A percentile compares a stretch with the other conserved stretches of the same genome.
phyloP scores from a whole-genome alignment of 2,329 filamentous ascomycete genomes.

The Hymenoscyphus fructigenus region DNA sequence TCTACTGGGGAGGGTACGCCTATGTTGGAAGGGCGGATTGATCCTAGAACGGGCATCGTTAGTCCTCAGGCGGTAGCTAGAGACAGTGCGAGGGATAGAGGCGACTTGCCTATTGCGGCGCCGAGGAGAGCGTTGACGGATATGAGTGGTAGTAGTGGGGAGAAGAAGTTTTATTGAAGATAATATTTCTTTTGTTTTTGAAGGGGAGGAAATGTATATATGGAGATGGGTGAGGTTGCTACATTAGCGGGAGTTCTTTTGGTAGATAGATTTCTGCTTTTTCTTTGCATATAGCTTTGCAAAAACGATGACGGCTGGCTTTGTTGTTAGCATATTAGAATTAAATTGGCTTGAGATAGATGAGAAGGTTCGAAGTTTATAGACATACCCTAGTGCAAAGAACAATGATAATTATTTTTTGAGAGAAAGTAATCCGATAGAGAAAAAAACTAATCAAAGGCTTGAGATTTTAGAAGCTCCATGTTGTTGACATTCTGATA shows the following conservation, averaged over 20 bases:
- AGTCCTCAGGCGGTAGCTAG: constrained; percentile 34
- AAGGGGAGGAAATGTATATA: neutral
- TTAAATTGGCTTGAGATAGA: too few species aligned
- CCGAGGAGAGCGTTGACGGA: constrained; percentile 23
- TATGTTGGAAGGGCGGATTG: constrained; percentile 22
- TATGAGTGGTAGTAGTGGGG: neutral
- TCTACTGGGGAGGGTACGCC: constrained; percentile 6
- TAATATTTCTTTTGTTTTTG: neutral
- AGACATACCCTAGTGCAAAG: too few species aligned
- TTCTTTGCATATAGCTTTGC: too few species aligned
- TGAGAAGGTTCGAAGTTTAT: too few species aligned
- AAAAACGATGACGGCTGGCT: too few species aligned
- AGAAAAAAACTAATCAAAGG: too few species aligned
- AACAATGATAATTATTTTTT: too few species aligned
- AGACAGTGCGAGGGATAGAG: constrained; percentile 28
- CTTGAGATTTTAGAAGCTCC: too few species aligned
- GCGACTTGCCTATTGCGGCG: constrained; percentile 23
- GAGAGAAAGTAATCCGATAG: too few species aligned
- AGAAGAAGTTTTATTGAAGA: constrained; percentile 2
- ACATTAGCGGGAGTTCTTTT: constrained; percentile 4
- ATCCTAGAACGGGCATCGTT: constrained; percentile 36
- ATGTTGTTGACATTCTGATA: too few species aligned
- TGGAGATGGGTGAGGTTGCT: neutral
- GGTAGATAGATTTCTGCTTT: neutral
- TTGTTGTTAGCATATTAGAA: too few species aligned